Evolutionary conservation across 1,139 yeast species (phyloP), one percentile per base, ranked within the genome.

Genomic region (Kodamaea ohmeri): DNA sequence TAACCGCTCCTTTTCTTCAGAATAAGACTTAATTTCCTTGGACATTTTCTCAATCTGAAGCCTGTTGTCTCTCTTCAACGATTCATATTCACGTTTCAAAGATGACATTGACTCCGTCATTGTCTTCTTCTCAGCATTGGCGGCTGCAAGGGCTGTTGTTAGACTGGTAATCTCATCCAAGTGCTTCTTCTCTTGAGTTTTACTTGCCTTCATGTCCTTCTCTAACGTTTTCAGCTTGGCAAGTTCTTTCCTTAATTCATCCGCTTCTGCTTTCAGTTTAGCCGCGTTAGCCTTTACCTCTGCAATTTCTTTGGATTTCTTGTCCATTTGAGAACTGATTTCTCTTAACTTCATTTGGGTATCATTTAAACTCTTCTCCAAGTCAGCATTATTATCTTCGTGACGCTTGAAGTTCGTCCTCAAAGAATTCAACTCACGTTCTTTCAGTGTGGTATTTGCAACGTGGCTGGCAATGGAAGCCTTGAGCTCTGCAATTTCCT

Each of bases 1-100:
- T 6, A 12, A 27, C 20, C 17, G 15, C 11, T 27, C 30, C 4
- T 8, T 13, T 14, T 27, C 30, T 3, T 16, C 20, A 6, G 30
- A 15, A 13, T 16, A 27, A 4, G 28, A 25, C 14, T 25, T 27
- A 17, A 29, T 29, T 24, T 35, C 34, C 13, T n/a, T 22, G 5
- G 33, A 16, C 25, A 35, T 22, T 11, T 22, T 28, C 17, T 35
- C 37, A 12, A 28, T 28, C n/a, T 28, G 21, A 8, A 16, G 33
- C 8, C 37, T 28, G 19, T 30, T 28, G 4, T 24, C 24, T 22
- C 19, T 31, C 26, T 28, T 35, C 19, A 29, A 13, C 8, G 24
- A 14, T 33, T 71, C 77, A 30, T 66, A 63, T 33, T 78, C 80
- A 4, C 52, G 39, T 37, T 64, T 63, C 22, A 70, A 49, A 28